Conservation (phyloP, 495 filamentous ascomycete genomes). For the Peziza echinospora region DNA sequence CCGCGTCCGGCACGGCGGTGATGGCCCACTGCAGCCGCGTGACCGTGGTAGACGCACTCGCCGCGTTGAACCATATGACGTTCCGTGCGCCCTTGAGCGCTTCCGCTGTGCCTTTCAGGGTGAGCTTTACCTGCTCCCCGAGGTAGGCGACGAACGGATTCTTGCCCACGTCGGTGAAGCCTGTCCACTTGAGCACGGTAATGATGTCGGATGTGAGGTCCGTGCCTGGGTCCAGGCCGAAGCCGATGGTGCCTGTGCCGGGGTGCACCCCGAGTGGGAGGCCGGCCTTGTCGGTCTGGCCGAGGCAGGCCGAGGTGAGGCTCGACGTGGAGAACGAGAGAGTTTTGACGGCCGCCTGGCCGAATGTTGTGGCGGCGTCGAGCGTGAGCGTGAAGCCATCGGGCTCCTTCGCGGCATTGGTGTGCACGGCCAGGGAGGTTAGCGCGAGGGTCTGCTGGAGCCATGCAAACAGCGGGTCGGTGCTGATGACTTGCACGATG, state of each 20-base stretch:
- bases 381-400: conserved; percentile 2
- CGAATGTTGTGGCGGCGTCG: not conserved
- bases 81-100: conserved; percentile 1
- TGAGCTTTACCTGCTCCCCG: not conserved
- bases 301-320: not conserved
- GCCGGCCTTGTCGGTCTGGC: not conserved
- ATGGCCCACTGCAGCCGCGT: conserved; percentile 5
- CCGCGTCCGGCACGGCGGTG: not conserved
- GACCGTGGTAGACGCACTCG: not conserved
- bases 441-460: not conserved
- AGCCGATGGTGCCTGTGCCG: not conserved
- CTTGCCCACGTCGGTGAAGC: conserved; percentile 1
- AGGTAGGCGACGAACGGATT: conserved; percentile 1
- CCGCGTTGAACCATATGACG: conserved; percentile 12
- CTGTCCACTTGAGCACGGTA: conserved; percentile 2
- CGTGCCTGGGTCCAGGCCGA: not conserved
- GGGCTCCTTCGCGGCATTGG: not conserved
- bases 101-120: no score
- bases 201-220: not conserved
- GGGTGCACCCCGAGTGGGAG: not conserved
- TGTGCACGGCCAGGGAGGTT: not conserved
- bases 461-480: conserved; percentile 1
- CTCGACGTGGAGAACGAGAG: conserved; percentile 1
- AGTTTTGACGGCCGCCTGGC: not conserved
- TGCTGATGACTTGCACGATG: not conserved